Evolutionary conservation across 2,329 filamentous ascomycete genomes (phyloP).

Genomic region (Scleromitrula shiraiana): DNA sequence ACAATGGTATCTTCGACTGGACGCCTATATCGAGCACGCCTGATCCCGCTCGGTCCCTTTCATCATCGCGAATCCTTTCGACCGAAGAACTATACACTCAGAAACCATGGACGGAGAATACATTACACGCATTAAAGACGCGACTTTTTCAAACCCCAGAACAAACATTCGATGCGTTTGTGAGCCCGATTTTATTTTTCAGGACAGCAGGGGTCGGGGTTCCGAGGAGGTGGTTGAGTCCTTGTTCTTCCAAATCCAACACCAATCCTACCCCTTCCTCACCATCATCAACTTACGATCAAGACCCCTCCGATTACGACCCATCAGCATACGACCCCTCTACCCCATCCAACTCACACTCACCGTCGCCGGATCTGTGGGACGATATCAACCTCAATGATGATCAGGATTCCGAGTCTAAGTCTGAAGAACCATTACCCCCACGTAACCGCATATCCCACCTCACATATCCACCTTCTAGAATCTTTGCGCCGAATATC

Average conservation of each 20-base stretch:
- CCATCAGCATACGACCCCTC: too few species aligned
- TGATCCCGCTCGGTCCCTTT: not conserved
- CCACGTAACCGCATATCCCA: too few species aligned
- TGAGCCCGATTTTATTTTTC: slow-evolving; percentile 51
- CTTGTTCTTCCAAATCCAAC: not conserved
- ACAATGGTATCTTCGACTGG: slow-evolving; percentile 59
- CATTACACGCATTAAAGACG: slow-evolving; percentile 30
- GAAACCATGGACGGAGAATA: slow-evolving; percentile 13
- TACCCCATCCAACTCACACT: too few species aligned
- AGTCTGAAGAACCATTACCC: too few species aligned
- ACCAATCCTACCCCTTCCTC: not conserved
- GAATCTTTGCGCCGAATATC: too few species aligned
- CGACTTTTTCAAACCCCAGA: slow-evolving; percentile 42
- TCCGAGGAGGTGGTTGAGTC: slow-evolving; percentile 19
- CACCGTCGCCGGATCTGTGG: too few species aligned
- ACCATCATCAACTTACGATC: not conserved
- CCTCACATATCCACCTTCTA: too few species aligned
- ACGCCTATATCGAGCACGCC: slow-evolving; percentile 49
- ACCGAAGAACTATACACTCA: not conserved
- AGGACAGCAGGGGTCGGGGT: slow-evolving; percentile 37
- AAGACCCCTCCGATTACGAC: too few species aligned
- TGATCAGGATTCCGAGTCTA: too few species aligned
- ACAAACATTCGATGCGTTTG: slow-evolving; percentile 52
- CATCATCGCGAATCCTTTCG: not conserved
- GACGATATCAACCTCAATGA: too few species aligned